Conservation (phyloP, 441 rosid species). For the Syzygium syzygioides region DNA sequence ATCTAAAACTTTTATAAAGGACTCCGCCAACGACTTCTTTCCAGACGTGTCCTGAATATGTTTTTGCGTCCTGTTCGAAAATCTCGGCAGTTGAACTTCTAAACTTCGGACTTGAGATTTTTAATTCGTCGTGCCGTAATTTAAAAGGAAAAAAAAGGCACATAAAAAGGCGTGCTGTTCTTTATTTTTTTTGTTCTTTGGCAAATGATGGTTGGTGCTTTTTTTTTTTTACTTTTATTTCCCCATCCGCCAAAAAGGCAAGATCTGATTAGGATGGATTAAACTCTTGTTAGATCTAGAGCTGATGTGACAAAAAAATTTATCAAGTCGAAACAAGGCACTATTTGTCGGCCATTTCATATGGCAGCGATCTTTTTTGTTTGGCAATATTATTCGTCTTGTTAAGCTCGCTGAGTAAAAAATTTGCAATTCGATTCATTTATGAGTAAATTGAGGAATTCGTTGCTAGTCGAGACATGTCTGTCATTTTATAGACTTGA, state of each 20-base stretch:
- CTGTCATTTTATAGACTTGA: accelerated
- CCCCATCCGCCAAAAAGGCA: too few species aligned
- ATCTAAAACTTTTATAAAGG: not conserved
- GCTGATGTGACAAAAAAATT: too few species aligned
- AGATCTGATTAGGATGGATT: not conserved
- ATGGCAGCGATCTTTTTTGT: too few species aligned
- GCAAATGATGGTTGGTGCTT: not conserved
- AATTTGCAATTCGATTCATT: not conserved
- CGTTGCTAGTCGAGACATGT: not conserved
- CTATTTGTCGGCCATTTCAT: not conserved
- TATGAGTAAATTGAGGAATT: not conserved
- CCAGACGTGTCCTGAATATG: not conserved
- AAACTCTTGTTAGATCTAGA: not conserved
- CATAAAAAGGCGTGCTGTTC: not conserved
- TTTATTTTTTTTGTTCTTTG: not conserved
- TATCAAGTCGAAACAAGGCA: not conserved
- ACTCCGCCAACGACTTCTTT: not conserved
- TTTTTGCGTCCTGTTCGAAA: not conserved
- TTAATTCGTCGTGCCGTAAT: not conserved
- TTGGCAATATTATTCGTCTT: too few species aligned
- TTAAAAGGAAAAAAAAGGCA: not conserved
- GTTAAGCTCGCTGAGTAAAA: accelerated
- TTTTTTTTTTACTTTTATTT: not conserved
- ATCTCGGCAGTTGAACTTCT: not conserved
- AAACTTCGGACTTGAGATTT: not conserved